Evolutionary conservation across 164 flowering plant genomes (phyloP).

Genomic region (Aristolochia contorta): DNA sequence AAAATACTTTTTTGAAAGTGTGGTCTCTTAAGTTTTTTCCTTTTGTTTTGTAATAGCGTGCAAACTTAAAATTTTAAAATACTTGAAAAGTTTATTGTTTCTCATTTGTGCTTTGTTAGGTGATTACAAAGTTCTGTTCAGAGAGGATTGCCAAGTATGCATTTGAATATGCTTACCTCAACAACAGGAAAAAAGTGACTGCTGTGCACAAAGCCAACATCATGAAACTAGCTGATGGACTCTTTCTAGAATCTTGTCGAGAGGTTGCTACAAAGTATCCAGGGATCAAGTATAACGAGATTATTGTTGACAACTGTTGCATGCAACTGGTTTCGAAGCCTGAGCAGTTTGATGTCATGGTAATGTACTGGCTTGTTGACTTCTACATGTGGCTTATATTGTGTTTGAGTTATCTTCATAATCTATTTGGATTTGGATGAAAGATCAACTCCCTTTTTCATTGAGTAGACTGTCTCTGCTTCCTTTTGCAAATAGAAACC

Average conservation of each 20-base stretch:
- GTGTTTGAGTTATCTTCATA: not conserved
- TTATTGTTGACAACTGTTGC: conserved; percentile 93
- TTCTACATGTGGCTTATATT: not conserved
- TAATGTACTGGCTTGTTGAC: conserved; percentile 16
- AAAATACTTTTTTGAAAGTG: too few relatives aligned
- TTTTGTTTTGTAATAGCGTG: too few relatives aligned
- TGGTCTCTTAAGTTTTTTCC: too few relatives aligned
- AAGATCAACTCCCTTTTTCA: too few relatives aligned
- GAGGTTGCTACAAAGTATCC: conserved; percentile 85
- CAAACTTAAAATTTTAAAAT: too few relatives aligned
- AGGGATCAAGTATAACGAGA: conserved; percentile 71
- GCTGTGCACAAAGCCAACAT: conserved; percentile 98
- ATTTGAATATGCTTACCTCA: conserved; percentile 81
- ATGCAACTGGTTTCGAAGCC: conserved; percentile 98
- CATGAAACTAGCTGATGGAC: conserved; percentile 95
- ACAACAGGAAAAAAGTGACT: conserved; percentile 87
- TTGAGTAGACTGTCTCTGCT: not conserved
- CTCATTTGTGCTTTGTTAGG: conserved; percentile 38
- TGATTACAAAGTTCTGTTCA: conserved; percentile 94
- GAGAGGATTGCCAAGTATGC: conserved; percentile 89
- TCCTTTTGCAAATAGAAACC: not conserved
- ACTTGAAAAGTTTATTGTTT: not conserved
- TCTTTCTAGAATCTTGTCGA: conserved; percentile 85
- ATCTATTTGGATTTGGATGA: not conserved
- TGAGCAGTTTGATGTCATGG: conserved; percentile 98